phyloP scores from a whole-genome alignment of 257 asterid genomes.

The Gentiana macrophylla region DNA sequence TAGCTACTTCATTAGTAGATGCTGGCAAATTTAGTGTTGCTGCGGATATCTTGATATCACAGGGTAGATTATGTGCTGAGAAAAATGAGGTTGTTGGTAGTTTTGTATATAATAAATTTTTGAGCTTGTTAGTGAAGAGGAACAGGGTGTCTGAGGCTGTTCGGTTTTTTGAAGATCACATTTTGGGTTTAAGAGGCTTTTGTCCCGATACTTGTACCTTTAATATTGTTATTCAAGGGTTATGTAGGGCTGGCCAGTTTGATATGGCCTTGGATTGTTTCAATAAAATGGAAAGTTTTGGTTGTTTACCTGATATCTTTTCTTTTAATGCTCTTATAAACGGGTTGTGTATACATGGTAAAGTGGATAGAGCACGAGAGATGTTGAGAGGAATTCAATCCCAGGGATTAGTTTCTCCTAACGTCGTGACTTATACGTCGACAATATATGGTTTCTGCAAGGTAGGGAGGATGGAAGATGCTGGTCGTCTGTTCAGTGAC shows the following conservation, averaged over 20 bases:
- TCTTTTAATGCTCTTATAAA: constrained; percentile 58
- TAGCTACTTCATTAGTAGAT: constrained; percentile 41
- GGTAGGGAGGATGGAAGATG: constrained; percentile 49
- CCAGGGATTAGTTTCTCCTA: constrained; percentile 39
- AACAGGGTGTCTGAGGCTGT: constrained; percentile 59
- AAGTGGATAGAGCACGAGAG: constrained; percentile 43
- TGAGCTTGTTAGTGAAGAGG: constrained; percentile 44
- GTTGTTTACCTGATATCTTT: constrained; percentile 53
- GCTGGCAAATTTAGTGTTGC: constrained; percentile 48
- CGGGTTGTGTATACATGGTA: constrained; percentile 62
- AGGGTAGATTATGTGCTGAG: constrained; percentile 35
- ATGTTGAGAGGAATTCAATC: constrained; percentile 47
- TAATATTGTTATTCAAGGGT: constrained; percentile 67
- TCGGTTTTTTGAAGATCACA: constrained; percentile 40
- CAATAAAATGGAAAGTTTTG: constrained; percentile 41
- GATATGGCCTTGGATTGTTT: constrained; percentile 62
- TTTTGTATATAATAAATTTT: constrained; percentile 48
- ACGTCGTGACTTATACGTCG: constrained; percentile 72
- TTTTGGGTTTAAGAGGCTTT: constrained; percentile 46
- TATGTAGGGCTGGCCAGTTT: constrained; percentile 52
- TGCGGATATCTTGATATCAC: constrained; percentile 52
- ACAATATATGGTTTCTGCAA: constrained; percentile 73
- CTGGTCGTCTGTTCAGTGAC: constrained; percentile 42
- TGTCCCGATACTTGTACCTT: constrained; percentile 55
- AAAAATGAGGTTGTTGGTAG: constrained; percentile 35